Evolutionary conservation across 2,329 filamentous ascomycete species (phyloP).

Genomic region (Colletotrichum trifolii): DNA sequence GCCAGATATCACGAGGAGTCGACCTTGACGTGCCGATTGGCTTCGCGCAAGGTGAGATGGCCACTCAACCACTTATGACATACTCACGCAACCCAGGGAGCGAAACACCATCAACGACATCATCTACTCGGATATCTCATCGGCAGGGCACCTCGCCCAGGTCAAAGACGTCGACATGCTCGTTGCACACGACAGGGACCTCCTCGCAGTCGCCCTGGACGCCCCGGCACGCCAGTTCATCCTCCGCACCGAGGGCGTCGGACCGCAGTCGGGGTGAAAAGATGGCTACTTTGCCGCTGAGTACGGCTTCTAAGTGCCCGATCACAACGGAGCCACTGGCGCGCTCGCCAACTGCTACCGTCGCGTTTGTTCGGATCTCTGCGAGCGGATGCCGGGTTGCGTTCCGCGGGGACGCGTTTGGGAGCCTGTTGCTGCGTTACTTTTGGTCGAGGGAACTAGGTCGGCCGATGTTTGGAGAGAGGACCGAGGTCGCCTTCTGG

Average conservation of each 20-base stretch:
- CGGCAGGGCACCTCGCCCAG: constrained; percentile 50
- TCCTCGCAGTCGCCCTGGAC: constrained; percentile 63
- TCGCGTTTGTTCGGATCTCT: constrained; percentile 65
- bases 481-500: constrained; percentile 62
- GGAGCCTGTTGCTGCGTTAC: constrained; percentile 60
- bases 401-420: constrained; percentile 61
- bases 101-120: constrained; percentile 60
- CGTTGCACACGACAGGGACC: constrained; percentile 58
- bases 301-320: constrained; percentile 62
- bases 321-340: constrained; percentile 60
- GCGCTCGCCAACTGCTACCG: constrained; percentile 60
- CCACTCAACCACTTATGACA: neutral
- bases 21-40: constrained; percentile 58
- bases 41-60: constrained; percentile 52
- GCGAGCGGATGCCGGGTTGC: constrained; percentile 64
- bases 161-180: constrained; percentile 61
- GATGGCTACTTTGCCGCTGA: constrained; percentile 64
- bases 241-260: constrained; percentile 63
- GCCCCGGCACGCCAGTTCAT: constrained; percentile 66
- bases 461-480: constrained; percentile 65
- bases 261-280: constrained; percentile 61
- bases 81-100: constrained; percentile 46
- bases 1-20: constrained; percentile 57
- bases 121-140: constrained; percentile 57
- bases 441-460: constrained; percentile 60